These are phyloP conservation scores for Eurotiales sp. DNA, from an alignment of 2,329 filamentous ascomycete species.

Conservation along the genomic window DNA sequence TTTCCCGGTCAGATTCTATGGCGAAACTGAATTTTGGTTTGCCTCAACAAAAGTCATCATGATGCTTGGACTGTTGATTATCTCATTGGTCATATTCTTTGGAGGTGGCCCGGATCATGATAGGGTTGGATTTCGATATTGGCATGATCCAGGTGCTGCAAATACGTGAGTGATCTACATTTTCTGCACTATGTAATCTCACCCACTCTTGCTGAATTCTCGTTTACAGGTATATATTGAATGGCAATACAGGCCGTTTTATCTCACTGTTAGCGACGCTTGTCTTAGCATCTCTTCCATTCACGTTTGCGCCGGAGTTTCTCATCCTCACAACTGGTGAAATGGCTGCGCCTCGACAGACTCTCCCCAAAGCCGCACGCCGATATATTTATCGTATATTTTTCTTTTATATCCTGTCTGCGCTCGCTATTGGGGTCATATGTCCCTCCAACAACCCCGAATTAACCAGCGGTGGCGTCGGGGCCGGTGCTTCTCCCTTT, in stretches of 20 bases:
- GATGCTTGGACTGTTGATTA: slow-evolving; percentile 48
- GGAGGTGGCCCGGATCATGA: slow-evolving; percentile 49
- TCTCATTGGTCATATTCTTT: slow-evolving; percentile 54
- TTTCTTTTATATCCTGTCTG: slow-evolving; percentile 57
- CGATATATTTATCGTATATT: slow-evolving; percentile 59
- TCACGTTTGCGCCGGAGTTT: slow-evolving; percentile 54
- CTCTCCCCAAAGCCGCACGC: slow-evolving; percentile 55
- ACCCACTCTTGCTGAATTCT: slow-evolving; percentile 21
- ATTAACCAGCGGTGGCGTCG: slow-evolving; percentile 46
- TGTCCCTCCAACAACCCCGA: slow-evolving; percentile 51
- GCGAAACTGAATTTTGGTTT: slow-evolving; percentile 54
- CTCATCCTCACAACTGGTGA: slow-evolving; percentile 56
- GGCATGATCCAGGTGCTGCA: slow-evolving; percentile 43
- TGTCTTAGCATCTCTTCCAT: slow-evolving; percentile 52
- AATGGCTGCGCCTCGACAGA: slow-evolving; percentile 54
- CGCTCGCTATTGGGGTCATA: slow-evolving; percentile 59
- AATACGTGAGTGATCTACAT: neutral
- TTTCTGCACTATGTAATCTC: neutral
- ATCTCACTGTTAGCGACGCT: slow-evolving; percentile 49
- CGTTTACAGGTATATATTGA: slow-evolving; percentile 45
- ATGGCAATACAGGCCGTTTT: slow-evolving; percentile 48
- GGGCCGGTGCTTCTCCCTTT: slow-evolving; percentile 49
- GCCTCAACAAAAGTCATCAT: slow-evolving; percentile 50
- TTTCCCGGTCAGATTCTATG: slow-evolving; percentile 49
- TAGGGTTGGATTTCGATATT: slow-evolving; percentile 50